phyloP scores from a whole-genome alignment of 805 yeast species.

The Kuraishia molischiana region DNA sequence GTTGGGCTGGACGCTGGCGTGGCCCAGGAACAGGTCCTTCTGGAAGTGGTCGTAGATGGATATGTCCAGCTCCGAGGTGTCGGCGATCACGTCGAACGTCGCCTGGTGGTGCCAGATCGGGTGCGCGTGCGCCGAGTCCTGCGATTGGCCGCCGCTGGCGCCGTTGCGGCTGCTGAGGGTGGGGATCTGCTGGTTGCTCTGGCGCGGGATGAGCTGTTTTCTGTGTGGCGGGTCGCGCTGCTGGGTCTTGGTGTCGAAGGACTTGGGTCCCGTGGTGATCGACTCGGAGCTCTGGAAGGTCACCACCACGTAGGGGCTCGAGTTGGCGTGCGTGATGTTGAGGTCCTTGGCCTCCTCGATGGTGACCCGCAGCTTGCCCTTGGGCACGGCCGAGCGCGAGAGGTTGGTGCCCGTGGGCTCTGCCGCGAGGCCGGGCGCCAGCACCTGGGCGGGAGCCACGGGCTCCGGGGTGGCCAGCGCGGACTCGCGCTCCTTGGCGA shows the following conservation, averaged over 20 bases:
- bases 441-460: slow-evolving; percentile 2
- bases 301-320: slow-evolving; percentile 85
- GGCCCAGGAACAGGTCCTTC: slow-evolving; percentile 83
- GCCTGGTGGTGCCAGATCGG: slow-evolving; percentile 94
- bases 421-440: slow-evolving; percentile 31
- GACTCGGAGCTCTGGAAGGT: slow-evolving; percentile 88
- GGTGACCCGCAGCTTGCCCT: slow-evolving; percentile 75
- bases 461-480: slow-evolving; percentile 2
- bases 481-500: slow-evolving; percentile 9
- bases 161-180: slow-evolving; percentile 5
- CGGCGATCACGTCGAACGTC: slow-evolving; percentile 82
- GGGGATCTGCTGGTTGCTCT: neutral
- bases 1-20: slow-evolving; percentile 62
- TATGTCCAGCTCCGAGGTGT: slow-evolving; percentile 74
- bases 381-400: slow-evolving; percentile 35
- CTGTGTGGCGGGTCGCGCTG: slow-evolving; percentile 18
- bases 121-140: slow-evolving; percentile 30
- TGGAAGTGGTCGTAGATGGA: slow-evolving; percentile 83
- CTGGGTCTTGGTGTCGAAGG: slow-evolving; percentile 17
- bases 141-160: no score
- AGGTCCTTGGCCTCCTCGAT: slow-evolving; percentile 75
- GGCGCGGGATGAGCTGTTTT: slow-evolving; percentile 10
- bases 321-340: slow-evolving; percentile 35
- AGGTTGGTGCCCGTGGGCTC: slow-evolving; percentile 11
- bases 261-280: slow-evolving; percentile 72